These are phyloP conservation scores for Verticillium zaregamsianum DNA, from an alignment of 2,329 filamentous ascomycete genomes.

Conservation along the genomic window DNA sequence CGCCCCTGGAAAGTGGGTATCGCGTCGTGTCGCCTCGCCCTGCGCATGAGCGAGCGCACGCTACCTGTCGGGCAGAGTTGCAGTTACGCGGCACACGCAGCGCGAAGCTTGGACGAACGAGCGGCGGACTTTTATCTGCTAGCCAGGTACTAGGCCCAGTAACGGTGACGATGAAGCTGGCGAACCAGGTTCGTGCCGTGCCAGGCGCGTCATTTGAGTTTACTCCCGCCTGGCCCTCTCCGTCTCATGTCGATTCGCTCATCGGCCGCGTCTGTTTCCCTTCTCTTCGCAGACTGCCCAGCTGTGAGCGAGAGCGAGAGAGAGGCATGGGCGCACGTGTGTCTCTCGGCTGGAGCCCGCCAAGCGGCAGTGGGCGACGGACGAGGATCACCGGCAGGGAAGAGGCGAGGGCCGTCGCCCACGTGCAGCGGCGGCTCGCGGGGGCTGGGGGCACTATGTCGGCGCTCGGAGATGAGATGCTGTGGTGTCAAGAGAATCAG, in stretches of 20 bases:
- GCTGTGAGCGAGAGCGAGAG: not conserved
- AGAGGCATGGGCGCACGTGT: not conserved
- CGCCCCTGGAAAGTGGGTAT: not conserved
- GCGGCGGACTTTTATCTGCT: not conserved
- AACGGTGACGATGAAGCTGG: not conserved
- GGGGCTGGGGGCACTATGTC: not conserved
- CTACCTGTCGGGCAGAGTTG: too few relatives aligned
- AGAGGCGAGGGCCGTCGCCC: not conserved
- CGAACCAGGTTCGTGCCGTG: not conserved
- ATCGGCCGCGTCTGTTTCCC: not conserved
- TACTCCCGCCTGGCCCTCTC: not conserved
- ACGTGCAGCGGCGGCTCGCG: not conserved
- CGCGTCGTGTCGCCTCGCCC: not conserved
- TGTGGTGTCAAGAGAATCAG: not conserved
- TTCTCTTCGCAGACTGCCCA: not conserved
- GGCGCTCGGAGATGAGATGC: not conserved
- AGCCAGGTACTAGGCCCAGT: not conserved
- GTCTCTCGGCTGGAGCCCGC: not conserved
- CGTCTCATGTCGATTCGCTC: not conserved
- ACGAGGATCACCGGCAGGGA: not conserved
- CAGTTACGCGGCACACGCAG: not conserved
- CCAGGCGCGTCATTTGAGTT: not conserved
- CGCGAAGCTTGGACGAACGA: not conserved
- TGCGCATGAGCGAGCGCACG: not conserved
- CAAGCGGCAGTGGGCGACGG: not conserved